phyloP scores from a whole-genome alignment of 495 filamentous ascomycete genomes.

The Xylaria palmicola region DNA sequence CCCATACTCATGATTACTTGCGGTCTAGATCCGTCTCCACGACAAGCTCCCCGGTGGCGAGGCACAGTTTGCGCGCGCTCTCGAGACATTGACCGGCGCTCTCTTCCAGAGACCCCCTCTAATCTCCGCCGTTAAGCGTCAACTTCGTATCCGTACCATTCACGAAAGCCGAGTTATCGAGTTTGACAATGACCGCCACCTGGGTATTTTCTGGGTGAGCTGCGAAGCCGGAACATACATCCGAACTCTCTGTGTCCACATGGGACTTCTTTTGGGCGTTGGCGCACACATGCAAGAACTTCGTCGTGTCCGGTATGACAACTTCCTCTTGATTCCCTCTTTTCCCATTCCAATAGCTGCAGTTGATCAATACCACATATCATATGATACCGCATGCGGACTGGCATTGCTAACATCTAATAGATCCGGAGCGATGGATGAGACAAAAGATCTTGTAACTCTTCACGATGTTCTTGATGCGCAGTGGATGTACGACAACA shows the following conservation, averaged over 20 bases:
- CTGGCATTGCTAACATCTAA: background rate
- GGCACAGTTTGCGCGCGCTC: conserved; percentile 81
- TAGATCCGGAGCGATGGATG: conserved; percentile 83
- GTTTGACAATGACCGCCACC: conserved; percentile 94
- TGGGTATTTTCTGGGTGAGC: conserved; percentile 99
- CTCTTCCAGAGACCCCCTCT: conserved; percentile 96
- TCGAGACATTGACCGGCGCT: conserved; percentile 92
- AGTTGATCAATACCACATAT: background rate
- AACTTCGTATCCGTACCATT: conserved; percentile 94
- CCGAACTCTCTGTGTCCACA: conserved; percentile 93
- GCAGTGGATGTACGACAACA: conserved; percentile 90
- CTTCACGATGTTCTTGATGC: conserved; percentile 95
- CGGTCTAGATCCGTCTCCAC: conserved; percentile 76
- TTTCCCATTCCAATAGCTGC: background rate
- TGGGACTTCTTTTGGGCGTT: conserved; percentile 88
- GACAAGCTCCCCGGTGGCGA: conserved; percentile 89
- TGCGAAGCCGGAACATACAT: conserved; percentile 99
- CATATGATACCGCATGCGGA: too few species aligned
- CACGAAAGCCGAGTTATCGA: conserved; percentile 93
- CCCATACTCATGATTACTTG: conserved; percentile 60
- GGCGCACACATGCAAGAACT: conserved; percentile 99
- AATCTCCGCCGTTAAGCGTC: conserved; percentile 97
- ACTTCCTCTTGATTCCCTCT: background rate
- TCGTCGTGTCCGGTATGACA: conserved; percentile 69
- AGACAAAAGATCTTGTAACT: conserved; percentile 82